These are phyloP conservation scores for Fusarium stilboides DNA, from an alignment of 2,329 filamentous ascomycete genomes.

Conservation along the genomic window DNA sequence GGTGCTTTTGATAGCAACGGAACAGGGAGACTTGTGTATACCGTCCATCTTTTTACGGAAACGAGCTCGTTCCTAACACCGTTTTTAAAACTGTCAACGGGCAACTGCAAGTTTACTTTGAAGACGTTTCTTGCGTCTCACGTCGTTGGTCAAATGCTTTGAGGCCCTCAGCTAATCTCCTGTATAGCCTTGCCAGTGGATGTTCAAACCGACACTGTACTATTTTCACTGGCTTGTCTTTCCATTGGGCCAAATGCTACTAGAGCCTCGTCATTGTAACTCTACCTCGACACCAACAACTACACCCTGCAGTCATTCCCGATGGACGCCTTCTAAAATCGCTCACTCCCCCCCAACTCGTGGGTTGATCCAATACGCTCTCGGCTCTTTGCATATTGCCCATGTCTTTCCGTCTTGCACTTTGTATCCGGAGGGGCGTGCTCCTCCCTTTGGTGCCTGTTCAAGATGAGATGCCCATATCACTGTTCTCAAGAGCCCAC, in stretches of 20 bases:
- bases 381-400: conserved; percentile 32
- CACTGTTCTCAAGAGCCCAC: conserved; percentile 21
- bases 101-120: not conserved
- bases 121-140: not conserved
- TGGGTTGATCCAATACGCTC: conserved; percentile 29
- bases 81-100: conserved; percentile 12
- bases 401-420: conserved; percentile 24
- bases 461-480: conserved; percentile 28
- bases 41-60: not conserved
- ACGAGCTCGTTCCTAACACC: conserved; percentile 1
- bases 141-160: conserved; percentile 15
- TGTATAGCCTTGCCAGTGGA: conserved; percentile 26
- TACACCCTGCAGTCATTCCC: conserved; percentile 40
- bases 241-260: conserved; percentile 13
- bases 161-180: conserved; percentile 32
- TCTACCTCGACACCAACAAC: conserved; percentile 42
- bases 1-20: conserved; percentile 2
- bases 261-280: conserved; percentile 41
- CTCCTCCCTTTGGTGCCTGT: conserved; percentile 20
- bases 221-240: conserved; percentile 28
- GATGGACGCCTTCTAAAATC: conserved; percentile 41
- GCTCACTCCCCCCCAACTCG: conserved; percentile 43
- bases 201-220: conserved; percentile 29
- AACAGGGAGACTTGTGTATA: not conserved
- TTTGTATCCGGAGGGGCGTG: conserved; percentile 36